These are phyloP conservation scores for Echium plantagineum DNA, from an alignment of 257 asterid species.

Conservation along the genomic window DNA sequence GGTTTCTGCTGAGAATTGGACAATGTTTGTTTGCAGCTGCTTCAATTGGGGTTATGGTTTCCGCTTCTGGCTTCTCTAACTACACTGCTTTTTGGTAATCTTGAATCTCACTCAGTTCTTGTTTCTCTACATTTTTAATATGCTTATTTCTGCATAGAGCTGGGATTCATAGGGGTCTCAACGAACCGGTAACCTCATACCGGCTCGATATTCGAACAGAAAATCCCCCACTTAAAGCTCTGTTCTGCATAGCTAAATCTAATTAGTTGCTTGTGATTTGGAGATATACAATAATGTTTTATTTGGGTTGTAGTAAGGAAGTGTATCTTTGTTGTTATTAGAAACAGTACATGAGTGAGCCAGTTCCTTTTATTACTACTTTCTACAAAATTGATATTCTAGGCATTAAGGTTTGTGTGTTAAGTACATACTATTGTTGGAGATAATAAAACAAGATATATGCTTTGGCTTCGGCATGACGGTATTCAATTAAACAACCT, in stretches of 20 bases:
- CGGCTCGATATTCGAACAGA: no score
- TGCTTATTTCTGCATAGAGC: neutral
- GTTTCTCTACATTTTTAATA: neutral
- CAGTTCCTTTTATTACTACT: neutral
- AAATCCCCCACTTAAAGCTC: no score
- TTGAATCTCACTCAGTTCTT: neutral
- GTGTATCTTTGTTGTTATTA: neutral
- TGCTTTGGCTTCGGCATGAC: neutral
- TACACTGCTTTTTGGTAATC: conserved; percentile 89
- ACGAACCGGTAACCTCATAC: no score
- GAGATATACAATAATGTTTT: neutral
- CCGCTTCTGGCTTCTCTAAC: conserved; percentile 79
- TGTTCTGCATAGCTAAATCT: no score
- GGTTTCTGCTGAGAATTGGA: conserved; percentile 63
- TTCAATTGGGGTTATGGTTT: conserved; percentile 78
- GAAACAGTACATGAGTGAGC: neutral
- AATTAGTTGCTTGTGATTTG: no score
- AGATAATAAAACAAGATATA: no score
- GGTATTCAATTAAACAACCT: neutral
- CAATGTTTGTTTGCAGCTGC: conserved; percentile 78
- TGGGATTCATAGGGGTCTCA: no score
- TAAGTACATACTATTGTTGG: no score
- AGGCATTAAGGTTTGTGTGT: no score
- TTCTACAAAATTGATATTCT: neutral
- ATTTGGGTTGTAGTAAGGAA: neutral